These are phyloP conservation scores for Pleurotus cornucopiae DNA, from an alignment of 768 basidiomycete species.

Conservation along the genomic window DNA sequence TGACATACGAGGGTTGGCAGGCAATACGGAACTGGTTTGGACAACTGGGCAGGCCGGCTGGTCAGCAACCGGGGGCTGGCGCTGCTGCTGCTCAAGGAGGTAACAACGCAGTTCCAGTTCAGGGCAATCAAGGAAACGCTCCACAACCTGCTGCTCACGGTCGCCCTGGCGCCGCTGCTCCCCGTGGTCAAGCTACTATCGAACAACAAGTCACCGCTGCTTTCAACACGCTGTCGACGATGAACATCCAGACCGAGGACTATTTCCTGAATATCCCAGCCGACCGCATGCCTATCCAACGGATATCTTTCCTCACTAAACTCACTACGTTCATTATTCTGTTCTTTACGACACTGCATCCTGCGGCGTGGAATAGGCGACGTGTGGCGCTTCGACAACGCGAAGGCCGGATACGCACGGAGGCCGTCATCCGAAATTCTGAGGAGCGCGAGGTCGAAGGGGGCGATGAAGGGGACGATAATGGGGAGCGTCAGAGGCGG, in stretches of 20 bases:
- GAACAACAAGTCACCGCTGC: constrained; percentile 25
- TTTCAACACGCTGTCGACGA: constrained; percentile 50
- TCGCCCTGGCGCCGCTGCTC: constrained; percentile 10
- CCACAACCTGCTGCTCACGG: constrained; percentile 7
- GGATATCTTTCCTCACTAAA: constrained; percentile 50
- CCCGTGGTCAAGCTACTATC: constrained; percentile 10
- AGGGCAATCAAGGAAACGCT: neutral
- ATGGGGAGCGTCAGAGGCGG: constrained; percentile 23
- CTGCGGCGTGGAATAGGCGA: constrained; percentile 71
- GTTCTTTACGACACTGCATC: constrained; percentile 60
- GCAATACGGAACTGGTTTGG: constrained; percentile 49
- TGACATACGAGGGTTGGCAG: constrained; percentile 73
- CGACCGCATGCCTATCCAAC: constrained; percentile 16
- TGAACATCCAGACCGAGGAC: constrained; percentile 57
- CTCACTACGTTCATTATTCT: constrained; percentile 49
- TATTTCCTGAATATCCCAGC: constrained; percentile 33
- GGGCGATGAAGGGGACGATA: constrained; percentile 19
- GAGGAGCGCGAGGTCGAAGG: constrained; percentile 18
- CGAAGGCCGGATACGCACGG: constrained; percentile 65
- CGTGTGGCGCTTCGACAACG: constrained; percentile 52
- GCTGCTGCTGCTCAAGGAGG: neutral
- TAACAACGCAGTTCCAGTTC: neutral
- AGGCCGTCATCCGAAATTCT: constrained; percentile 44
- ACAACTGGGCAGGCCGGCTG: constrained; percentile 13
- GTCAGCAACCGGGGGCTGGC: constrained; percentile 11